Conservation (phyloP, 768 basidiomycete genomes). For the Phlegmacium glaucopus region DNA sequence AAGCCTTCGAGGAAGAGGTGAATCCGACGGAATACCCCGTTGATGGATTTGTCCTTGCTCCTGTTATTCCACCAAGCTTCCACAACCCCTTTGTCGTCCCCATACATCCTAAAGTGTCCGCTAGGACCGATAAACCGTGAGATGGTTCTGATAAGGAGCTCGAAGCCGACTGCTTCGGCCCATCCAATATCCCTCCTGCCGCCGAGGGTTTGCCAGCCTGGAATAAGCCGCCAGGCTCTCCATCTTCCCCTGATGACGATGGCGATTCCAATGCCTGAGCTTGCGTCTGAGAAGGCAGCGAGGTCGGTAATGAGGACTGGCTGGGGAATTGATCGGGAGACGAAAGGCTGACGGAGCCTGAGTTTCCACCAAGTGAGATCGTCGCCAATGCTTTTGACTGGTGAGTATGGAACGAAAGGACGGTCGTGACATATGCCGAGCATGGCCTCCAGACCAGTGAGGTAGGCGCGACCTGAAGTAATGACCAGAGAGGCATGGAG, state of each 20-base stretch:
- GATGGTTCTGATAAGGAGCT: conserved; percentile 26
- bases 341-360: conserved; percentile 13
- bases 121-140: background rate
- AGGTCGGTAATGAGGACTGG: conserved; percentile 14
- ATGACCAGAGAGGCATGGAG: conserved; percentile 24
- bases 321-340: conserved; percentile 17
- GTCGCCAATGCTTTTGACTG: background rate
- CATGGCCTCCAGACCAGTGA: conserved; percentile 29
- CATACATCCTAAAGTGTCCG: conserved; percentile 22
- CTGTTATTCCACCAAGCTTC: conserved; percentile 32
- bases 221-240: conserved; percentile 26
- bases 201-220: conserved; percentile 18
- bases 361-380: background rate
- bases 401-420: background rate
- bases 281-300: conserved; percentile 34
- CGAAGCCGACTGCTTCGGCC: conserved; percentile 41
- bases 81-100: conserved; percentile 33
- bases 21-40: conserved; percentile 18
- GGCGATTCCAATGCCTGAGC: conserved; percentile 23
- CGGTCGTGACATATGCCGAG: background rate
- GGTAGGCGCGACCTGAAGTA: conserved; percentile 31
- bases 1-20: conserved; percentile 1
- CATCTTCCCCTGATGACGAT: conserved; percentile 21
- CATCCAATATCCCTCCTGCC: conserved; percentile 35
- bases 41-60: conserved; percentile 20